Evolutionary conservation across 805 yeast species (phyloP).

Genomic region (Metschnikowia baotianmanensis): DNA sequence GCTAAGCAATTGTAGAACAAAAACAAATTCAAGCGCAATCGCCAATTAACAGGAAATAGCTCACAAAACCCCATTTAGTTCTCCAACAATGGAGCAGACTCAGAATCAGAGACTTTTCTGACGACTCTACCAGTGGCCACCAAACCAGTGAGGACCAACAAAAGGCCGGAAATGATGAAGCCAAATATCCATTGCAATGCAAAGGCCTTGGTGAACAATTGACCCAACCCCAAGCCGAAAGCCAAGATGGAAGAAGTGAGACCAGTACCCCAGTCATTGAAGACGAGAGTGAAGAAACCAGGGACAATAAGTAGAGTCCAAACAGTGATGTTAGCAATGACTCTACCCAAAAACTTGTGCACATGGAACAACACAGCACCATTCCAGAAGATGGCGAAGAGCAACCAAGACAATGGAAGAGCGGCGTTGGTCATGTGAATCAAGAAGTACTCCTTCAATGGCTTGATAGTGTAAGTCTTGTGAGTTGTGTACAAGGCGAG

Average conservation of each 20-base stretch:
- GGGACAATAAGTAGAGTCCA: slow-evolving; percentile 79
- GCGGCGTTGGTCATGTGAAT: slow-evolving; percentile 70
- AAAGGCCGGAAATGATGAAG: slow-evolving; percentile 56
- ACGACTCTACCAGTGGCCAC: slow-evolving; percentile 39
- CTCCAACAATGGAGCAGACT: slow-evolving; percentile 21
- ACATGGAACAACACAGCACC: slow-evolving; percentile 76
- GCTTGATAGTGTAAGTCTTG: slow-evolving; percentile 56
- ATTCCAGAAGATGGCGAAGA: slow-evolving; percentile 78
- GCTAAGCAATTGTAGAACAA: no score
- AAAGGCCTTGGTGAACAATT: slow-evolving; percentile 61
- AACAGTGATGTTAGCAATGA: slow-evolving; percentile 68
- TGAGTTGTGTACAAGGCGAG: slow-evolving; percentile 54
- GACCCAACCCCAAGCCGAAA: slow-evolving; percentile 69
- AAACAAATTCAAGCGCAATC: no score
- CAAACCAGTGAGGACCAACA: slow-evolving; percentile 50
- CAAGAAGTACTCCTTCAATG: slow-evolving; percentile 50
- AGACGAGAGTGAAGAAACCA: slow-evolving; percentile 50
- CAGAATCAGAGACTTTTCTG: slow-evolving; percentile 13
- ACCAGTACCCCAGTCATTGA: slow-evolving; percentile 72
- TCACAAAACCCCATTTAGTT: slow-evolving; percentile 1
- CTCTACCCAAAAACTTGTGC: slow-evolving; percentile 55
- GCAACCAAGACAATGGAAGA: slow-evolving; percentile 71
- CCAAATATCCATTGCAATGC: slow-evolving; percentile 90
- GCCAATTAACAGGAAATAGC: no score
- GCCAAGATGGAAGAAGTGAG: slow-evolving; percentile 54